phyloP scores from a whole-genome alignment of 1,284 basidiomycete species.

The Puccinia polysora region DNA sequence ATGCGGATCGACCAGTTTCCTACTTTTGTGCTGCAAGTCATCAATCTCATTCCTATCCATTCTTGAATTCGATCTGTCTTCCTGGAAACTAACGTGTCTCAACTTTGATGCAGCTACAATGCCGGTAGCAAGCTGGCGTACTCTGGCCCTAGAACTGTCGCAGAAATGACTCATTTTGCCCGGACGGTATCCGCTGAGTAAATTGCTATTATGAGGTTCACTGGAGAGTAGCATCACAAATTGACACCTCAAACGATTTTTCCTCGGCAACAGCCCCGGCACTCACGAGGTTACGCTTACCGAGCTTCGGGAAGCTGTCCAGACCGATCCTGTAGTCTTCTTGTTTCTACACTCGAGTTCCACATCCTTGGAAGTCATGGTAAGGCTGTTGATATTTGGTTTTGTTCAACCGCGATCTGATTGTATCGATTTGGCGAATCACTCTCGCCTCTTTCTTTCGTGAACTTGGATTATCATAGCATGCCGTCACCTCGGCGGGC shows the following conservation, averaged over 20 bases:
- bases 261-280: conserved; percentile 2
- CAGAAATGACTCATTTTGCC: background rate
- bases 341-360: conserved; percentile 20
- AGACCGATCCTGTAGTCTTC: conserved; percentile 22
- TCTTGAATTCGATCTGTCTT: too few species aligned
- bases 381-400: background rate
- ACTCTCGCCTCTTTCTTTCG: background rate
- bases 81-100: too few species aligned
- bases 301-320: conserved; percentile 4
- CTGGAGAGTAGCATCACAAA: background rate
- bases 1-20: conserved; percentile 17
- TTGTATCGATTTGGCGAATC: too few species aligned
- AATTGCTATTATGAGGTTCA: background rate
- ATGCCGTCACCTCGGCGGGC: background rate
- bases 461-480: background rate
- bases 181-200: conserved; percentile 2
- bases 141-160: background rate
- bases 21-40: conserved; percentile 25
- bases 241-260: background rate
- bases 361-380: conserved; percentile 4
- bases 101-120: conserved; percentile 1
- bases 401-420: background rate
- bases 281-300: conserved; percentile 4
- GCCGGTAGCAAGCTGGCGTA: conserved; percentile 24
- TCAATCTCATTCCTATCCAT: background rate